Conservation (phyloP, 345 rosid genomes). For the Zanthoxylum bungeanum region DNA sequence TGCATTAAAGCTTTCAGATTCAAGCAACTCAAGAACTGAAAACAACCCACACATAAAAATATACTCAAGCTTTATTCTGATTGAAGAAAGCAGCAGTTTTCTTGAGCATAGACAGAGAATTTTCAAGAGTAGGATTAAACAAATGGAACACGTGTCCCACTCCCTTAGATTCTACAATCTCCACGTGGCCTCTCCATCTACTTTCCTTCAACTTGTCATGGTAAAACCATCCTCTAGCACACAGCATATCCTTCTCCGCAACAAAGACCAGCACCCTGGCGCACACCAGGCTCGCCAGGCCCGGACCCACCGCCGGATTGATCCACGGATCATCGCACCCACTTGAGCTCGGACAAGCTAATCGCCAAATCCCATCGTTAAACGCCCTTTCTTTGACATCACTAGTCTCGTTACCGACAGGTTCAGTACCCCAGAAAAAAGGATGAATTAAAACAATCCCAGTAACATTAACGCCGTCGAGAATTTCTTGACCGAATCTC, state of each 20-base stretch:
- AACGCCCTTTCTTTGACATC: not conserved
- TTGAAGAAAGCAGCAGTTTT: not conserved
- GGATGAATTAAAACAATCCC: not conserved
- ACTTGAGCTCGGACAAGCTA: not conserved
- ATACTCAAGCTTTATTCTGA: not conserved
- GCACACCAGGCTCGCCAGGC: not conserved
- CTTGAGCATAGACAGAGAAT: not conserved
- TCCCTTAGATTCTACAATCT: not conserved
- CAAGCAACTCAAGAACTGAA: no score
- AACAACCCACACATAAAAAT: no score
- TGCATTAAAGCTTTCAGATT: no score
- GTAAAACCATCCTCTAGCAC: not conserved
- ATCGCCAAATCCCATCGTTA: not conserved
- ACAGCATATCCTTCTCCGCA: not conserved
- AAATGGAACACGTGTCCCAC: not conserved
- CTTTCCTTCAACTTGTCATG: not conserved
- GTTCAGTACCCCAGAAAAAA: not conserved
- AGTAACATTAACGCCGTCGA: not conserved
- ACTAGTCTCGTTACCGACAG: not conserved
- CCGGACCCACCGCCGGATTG: not conserved
- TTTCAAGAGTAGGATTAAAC: not conserved
- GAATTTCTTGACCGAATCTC: not conserved
- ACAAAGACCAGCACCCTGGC: not conserved
- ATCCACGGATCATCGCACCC: not conserved
- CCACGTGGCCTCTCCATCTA: not conserved